Evolutionary conservation across 176 grass and related monocot species (phyloP).

Genomic region (Bolboschoenus planiculmis): DNA sequence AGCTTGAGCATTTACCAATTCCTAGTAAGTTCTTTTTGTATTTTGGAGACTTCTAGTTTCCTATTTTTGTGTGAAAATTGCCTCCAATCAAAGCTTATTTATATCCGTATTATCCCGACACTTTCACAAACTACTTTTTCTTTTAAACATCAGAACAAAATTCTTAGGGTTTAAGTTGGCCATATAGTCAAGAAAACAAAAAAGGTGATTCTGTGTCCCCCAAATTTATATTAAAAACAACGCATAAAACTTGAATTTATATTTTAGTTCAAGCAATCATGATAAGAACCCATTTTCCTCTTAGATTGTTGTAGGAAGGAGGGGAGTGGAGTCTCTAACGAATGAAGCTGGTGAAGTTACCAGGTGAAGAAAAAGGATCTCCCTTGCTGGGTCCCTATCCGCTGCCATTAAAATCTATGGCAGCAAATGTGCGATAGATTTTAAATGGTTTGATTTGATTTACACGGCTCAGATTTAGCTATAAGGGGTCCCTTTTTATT

Average conservation of each 20-base stretch:
- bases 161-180: background rate
- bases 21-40: constrained; percentile 32
- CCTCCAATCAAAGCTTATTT: background rate
- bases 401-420: too few species aligned
- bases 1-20: constrained; percentile 96
- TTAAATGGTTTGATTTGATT: too few species aligned
- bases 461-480: too few species aligned
- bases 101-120: background rate
- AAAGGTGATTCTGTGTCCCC: background rate
- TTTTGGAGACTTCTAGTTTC: background rate
- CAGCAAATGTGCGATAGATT: too few species aligned
- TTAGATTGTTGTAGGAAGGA: constrained; percentile 79
- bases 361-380: constrained; percentile 35
- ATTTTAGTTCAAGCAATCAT: background rate
- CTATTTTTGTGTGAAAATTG: background rate
- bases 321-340: constrained; percentile 57
- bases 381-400: too few species aligned
- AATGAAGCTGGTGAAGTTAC: constrained; percentile 93
- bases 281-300: constrained; percentile 17
- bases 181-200: background rate
- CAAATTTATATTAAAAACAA: background rate
- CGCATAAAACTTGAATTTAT: background rate
- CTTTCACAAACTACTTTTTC: background rate
- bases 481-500: too few species aligned
- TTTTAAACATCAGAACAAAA: background rate